Evolutionary conservation across 805 yeast species (phyloP).

Genomic region (Candida michaelii): DNA sequence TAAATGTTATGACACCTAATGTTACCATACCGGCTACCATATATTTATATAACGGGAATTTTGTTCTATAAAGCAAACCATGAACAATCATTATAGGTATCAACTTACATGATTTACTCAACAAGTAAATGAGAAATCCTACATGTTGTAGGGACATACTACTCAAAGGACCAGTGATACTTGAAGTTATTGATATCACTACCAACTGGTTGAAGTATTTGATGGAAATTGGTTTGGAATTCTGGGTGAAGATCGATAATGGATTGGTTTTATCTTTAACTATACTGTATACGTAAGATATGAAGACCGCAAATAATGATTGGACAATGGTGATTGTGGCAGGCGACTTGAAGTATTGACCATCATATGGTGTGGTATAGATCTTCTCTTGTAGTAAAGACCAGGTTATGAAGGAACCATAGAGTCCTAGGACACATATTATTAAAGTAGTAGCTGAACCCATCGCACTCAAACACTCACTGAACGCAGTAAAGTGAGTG

Average conservation of each 20-base stretch:
- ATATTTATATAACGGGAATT: conserved; percentile 75
- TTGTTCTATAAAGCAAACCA: conserved; percentile 62
- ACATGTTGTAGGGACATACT: conserved; percentile 77
- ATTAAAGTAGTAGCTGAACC: conserved; percentile 23
- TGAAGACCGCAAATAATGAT: conserved; percentile 65
- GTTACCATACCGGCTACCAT: conserved; percentile 79
- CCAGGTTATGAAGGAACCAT: conserved; percentile 87
- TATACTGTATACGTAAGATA: conserved; percentile 62
- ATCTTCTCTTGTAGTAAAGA: conserved; percentile 88
- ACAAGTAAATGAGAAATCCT: conserved; percentile 77
- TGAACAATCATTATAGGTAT: conserved; percentile 94
- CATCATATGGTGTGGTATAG: conserved; percentile 63
- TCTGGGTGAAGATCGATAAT: conserved; percentile 33
- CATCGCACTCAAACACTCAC: no score
- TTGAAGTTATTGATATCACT: conserved; percentile 68
- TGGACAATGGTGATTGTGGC: conserved; percentile 76
- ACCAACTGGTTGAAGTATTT: conserved; percentile 37
- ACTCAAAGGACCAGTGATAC: conserved; percentile 81
- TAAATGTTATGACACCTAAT: conserved; percentile 77
- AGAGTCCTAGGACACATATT: conserved; percentile 61
- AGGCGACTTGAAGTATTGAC: conserved; percentile 67
- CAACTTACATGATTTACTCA: conserved; percentile 91
- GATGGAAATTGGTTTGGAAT: conserved; percentile 18
- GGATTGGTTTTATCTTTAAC: conserved; percentile 27
- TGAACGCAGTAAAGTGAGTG: neutral